A percentile compares a stretch with the other conserved stretches of the same genome.
phyloP scores from a whole-genome alignment of 2,329 filamentous ascomycete genomes.

The Eutypa lata region DNA sequence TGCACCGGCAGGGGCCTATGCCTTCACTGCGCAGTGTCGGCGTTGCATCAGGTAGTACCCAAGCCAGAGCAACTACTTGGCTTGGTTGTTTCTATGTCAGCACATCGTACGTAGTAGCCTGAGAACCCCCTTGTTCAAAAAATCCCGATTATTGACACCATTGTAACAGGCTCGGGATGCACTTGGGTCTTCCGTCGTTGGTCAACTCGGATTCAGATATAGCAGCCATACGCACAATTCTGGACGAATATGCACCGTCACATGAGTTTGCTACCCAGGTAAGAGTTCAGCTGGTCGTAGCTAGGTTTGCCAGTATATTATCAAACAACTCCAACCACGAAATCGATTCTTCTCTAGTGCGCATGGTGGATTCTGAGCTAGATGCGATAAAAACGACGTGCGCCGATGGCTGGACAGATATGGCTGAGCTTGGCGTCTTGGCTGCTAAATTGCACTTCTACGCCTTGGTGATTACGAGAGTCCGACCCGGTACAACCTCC shows the following conservation, averaged over 20 bases:
- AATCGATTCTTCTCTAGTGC: constrained; percentile 24
- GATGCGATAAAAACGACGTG: constrained; percentile 18
- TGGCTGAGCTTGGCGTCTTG: constrained; percentile 21
- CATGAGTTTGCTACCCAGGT: constrained; percentile 22
- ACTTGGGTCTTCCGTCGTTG: constrained; percentile 24
- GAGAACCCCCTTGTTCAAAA: neutral
- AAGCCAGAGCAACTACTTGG: constrained; percentile 26
- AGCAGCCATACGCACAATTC: constrained; percentile 17
- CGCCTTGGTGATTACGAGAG: constrained; percentile 21
- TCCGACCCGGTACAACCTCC: constrained; percentile 12
- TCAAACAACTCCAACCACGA: constrained; percentile 22
- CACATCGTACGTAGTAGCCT: constrained; percentile 22
- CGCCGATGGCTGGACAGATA: constrained; percentile 21
- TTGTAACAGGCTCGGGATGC: constrained; percentile 23
- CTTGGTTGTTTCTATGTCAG: constrained; percentile 28
- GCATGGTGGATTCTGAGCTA: constrained; percentile 26
- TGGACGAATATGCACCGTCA: constrained; percentile 19
- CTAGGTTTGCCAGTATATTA: constrained; percentile 24
- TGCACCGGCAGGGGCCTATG: constrained; percentile 19
- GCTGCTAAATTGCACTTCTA: constrained; percentile 27
- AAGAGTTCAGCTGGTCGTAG: constrained; percentile 21
- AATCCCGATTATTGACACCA: neutral
- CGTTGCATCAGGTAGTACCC: constrained; percentile 11
- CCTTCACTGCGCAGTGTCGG: constrained; percentile 15
- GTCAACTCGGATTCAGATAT: constrained; percentile 24